Conservation (phyloP, 73 alveolate genomes). For the Halteria grandinella region DNA sequence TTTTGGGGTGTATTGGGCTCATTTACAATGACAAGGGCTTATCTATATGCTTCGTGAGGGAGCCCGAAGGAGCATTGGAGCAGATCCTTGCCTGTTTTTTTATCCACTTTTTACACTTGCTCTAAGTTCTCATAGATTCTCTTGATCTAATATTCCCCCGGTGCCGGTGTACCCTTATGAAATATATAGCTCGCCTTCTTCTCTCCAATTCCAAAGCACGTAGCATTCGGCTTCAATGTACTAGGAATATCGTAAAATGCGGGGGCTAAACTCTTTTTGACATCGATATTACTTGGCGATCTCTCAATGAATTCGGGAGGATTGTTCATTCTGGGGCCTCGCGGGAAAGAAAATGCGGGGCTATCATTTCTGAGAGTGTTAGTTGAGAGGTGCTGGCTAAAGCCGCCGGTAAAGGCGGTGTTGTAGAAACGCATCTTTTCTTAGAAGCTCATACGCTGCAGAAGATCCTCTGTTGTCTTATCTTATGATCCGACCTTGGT, state of each 20-base stretch:
- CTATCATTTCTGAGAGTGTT: conserved; percentile 42
- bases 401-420: conserved; percentile 8
- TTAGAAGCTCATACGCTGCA: conserved; percentile 4
- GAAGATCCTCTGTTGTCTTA: neutral
- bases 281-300: neutral
- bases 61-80: conserved; percentile 26
- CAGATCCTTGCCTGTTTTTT: neutral
- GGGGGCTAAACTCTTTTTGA: neutral
- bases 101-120: conserved; percentile 1
- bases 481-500: neutral
- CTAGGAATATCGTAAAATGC: conserved; percentile 27
- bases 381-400: conserved; percentile 9
- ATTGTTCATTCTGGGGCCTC: conserved; percentile 18
- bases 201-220: conserved; percentile 36
- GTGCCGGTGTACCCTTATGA: conserved; percentile 29
- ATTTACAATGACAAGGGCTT: conserved; percentile 15
- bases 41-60: conserved; percentile 28
- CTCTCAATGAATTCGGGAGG: neutral
- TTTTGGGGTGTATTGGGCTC: neutral
- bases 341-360: conserved; percentile 8
- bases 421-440: neutral
- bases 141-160: conserved; percentile 4
- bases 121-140: conserved; percentile 15
- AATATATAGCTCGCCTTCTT: conserved; percentile 7
- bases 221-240: conserved; percentile 1